These are phyloP conservation scores for Colletotrichum viniferum DNA, from an alignment of 2,329 filamentous ascomycete species.

Conservation along the genomic window DNA sequence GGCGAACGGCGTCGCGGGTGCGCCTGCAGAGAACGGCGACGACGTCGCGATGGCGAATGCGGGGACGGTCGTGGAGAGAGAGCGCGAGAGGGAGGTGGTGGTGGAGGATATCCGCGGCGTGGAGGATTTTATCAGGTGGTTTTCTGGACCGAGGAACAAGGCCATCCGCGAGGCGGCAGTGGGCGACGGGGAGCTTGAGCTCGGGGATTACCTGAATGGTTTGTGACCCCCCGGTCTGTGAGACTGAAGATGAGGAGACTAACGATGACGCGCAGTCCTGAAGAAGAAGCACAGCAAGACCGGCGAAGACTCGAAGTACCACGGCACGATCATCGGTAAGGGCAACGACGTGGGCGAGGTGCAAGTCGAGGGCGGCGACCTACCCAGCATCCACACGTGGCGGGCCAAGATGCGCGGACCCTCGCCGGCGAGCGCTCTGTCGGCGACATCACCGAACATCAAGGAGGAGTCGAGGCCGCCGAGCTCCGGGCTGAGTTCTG, in stretches of 20 bases:
- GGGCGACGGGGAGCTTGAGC: constrained; percentile 67
- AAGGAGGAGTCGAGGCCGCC: constrained; percentile 45
- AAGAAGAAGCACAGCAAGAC: constrained; percentile 94
- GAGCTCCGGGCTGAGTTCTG: constrained; percentile 62
- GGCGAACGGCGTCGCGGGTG: constrained; percentile 72
- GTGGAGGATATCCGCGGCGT: constrained; percentile 72
- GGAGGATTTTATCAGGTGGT: constrained; percentile 81
- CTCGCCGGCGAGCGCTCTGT: constrained; percentile 21
- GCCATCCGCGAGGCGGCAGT: constrained; percentile 84
- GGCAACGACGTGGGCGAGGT: constrained; percentile 70
- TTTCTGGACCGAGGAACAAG: constrained; percentile 71
- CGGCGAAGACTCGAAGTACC: constrained; percentile 84
- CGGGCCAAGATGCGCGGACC: constrained; percentile 41
- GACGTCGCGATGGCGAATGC: background rate
- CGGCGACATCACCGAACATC: constrained; percentile 19
- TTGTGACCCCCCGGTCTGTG: constrained; percentile 26
- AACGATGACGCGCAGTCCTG: constrained; percentile 59
- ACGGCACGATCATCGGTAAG: constrained; percentile 82
- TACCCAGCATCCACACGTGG: constrained; percentile 73
- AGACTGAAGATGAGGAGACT: background rate
- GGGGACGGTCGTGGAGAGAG: background rate
- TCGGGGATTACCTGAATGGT: constrained; percentile 75
- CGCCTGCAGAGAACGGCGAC: constrained; percentile 62
- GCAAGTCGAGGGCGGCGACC: constrained; percentile 77
- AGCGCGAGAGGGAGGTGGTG: constrained; percentile 1